These are phyloP conservation scores for Myxozyma nipponensis DNA, from an alignment of 805 yeast genomes.

Conservation along the genomic window DNA sequence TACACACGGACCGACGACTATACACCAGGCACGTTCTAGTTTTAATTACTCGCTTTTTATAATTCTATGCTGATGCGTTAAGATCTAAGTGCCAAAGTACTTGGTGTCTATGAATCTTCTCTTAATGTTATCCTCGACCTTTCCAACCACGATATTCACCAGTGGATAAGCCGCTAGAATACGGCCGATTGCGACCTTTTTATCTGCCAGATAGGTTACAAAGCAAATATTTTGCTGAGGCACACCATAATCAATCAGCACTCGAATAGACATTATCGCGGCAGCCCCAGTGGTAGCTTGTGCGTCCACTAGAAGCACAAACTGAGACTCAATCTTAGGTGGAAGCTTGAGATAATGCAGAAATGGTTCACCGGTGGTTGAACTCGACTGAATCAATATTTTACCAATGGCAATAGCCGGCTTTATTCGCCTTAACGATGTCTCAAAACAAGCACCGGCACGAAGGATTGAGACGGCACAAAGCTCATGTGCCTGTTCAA, in stretches of 20 bases:
- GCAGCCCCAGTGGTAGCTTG: slow-evolving; percentile 92
- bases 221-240: slow-evolving; percentile 57
- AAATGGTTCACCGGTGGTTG: slow-evolving; percentile 90
- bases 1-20: too few relatives aligned
- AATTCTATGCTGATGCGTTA: neutral
- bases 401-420: slow-evolving; percentile 82
- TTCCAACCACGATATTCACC: slow-evolving; percentile 67
- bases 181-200: slow-evolving; percentile 72
- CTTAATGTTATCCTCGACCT: slow-evolving; percentile 37
- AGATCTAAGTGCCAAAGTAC: slow-evolving; percentile 25
- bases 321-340: slow-evolving; percentile 28
- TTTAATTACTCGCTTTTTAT: too few relatives aligned
- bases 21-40: too few relatives aligned
- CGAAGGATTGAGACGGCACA: slow-evolving; percentile 40
- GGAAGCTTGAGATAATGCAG: slow-evolving; percentile 81
- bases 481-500: slow-evolving; percentile 32
- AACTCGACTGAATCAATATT: slow-evolving; percentile 79
- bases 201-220: slow-evolving; percentile 61
- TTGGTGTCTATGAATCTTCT: slow-evolving; percentile 24
- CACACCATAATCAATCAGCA: slow-evolving; percentile 76
- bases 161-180: slow-evolving; percentile 68
- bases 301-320: slow-evolving; percentile 71
- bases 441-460: slow-evolving; percentile 90
- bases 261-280: slow-evolving; percentile 88
- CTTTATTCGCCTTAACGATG: slow-evolving; percentile 66